Conservation (phyloP, 371 early-diverging fungal genomes). For the Umbelopsis sp. region DNA sequence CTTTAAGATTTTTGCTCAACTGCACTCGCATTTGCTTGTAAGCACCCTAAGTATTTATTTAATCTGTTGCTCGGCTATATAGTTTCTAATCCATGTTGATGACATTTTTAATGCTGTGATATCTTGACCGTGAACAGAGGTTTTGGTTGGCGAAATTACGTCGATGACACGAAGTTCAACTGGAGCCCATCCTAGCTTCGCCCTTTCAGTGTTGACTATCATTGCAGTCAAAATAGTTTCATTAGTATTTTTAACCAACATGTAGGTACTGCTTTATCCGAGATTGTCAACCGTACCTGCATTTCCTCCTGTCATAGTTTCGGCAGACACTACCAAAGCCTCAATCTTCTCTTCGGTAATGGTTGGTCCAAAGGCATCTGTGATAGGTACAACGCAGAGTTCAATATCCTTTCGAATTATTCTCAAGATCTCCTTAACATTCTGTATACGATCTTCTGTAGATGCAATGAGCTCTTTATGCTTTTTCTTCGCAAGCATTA, state of each 20-base stretch:
- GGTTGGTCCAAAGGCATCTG: conserved; percentile 92
- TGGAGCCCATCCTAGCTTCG: conserved; percentile 47
- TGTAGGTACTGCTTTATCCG: no score
- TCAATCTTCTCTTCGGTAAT: conserved; percentile 72
- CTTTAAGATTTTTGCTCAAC: neutral
- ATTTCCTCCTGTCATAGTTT: conserved; percentile 80
- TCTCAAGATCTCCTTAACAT: conserved; percentile 65
- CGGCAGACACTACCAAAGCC: conserved; percentile 87
- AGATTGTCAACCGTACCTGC: conserved; percentile 47
- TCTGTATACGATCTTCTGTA: conserved; percentile 60
- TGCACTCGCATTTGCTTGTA: no score
- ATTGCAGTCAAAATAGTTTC: neutral
- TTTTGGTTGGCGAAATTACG: conserved; percentile 62
- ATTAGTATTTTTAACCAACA: neutral
- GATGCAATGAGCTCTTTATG: conserved; percentile 74
- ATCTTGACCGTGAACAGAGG: conserved; percentile 39
- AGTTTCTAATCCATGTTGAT: conserved; percentile 68
- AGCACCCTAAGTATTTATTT: neutral
- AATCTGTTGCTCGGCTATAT: conserved; percentile 34
- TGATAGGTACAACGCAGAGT: conserved; percentile 70
- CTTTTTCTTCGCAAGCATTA: conserved; percentile 75
- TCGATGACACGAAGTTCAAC: conserved; percentile 77
- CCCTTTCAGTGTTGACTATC: conserved; percentile 67
- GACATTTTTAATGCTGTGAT: conserved; percentile 68
- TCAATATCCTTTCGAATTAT: conserved; percentile 51